Base-by-base conservation (phyloP, 208 protist genomes). In the Giardia duodenalis region DNA sequence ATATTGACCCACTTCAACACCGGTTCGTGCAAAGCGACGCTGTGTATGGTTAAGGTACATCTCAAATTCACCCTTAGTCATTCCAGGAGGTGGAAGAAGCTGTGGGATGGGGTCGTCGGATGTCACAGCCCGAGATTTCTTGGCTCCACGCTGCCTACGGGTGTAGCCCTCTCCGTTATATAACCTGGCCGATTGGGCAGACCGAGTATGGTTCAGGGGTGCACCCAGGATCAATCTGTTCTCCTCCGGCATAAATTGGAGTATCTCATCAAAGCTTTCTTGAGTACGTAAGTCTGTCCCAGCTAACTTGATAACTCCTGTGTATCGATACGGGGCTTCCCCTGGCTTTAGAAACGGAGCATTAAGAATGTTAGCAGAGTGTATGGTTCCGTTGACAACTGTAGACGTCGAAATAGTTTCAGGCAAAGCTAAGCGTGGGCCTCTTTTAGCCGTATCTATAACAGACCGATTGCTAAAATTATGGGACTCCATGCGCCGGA, bases 211-310 rank as follows among this genome's bases (percentile, higher is more conserved):
- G 57, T 76, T 76, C 10, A 76, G 57, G 10, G 57, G 57, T 39
- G 57, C 57, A 30, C 57, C 57, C 10, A 76, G 57, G 57, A 30
- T 76, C 30, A 76, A 30, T 39, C 57, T 10, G 19, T 89, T 44
- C 86, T 45, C 42, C 4, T 89, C 4, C 4, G 2, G 1, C 45
- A 47, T 2, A 91, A 91, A 91, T n/a, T 91, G 88, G 2, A 91
- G 88, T 4, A 91, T 91, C 47, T 91, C 88, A 45, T 91, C 44
- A 45, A 91, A 91, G 44, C 47, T 45, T 30, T 91, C 43, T 2
- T 2, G 44, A 4, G 88, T 91, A 19, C 44, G 1, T 30, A 91
- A 45, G 2, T 91, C 88, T 2, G 88, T 91, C 47, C 88, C 88
- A 22, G 88, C 88, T 3, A 91, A 45, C 1, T 45, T n/a, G 44